These are phyloP conservation scores for Rubroshorea leprosula DNA, from an alignment of 345 rosid species.

Conservation along the genomic window DNA sequence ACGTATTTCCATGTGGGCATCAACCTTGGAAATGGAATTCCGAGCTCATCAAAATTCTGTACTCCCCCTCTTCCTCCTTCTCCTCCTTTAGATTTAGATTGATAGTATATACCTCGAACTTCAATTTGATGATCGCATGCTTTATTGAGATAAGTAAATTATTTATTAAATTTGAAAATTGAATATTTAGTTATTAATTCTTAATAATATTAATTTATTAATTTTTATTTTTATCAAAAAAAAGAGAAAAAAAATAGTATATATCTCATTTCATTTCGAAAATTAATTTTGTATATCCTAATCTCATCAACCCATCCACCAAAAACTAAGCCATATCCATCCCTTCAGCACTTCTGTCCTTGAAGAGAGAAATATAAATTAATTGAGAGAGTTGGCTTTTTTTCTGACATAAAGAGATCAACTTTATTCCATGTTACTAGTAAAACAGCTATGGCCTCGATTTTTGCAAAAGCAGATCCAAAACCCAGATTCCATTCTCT, in stretches of 20 bases:
- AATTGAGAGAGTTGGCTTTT: slow-evolving; percentile 8
- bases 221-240: too few relatives aligned
- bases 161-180: too few relatives aligned
- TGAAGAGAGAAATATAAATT: background rate
- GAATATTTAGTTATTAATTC: too few relatives aligned
- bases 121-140: too few relatives aligned
- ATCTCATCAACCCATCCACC: slow-evolving; percentile 3
- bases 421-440: slow-evolving; percentile 38
- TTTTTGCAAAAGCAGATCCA: slow-evolving; percentile 42
- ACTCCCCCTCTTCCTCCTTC: background rate
- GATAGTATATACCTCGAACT: too few relatives aligned
- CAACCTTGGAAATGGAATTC: slow-evolving; percentile 19
- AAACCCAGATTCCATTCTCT: slow-evolving; percentile 32
- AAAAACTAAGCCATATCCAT: slow-evolving; percentile 21
- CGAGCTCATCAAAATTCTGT: slow-evolving; percentile 16
- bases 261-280: background rate
- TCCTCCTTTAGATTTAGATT: too few relatives aligned
- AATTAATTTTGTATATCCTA: background rate
- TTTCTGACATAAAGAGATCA: slow-evolving; percentile 18
- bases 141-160: too few relatives aligned
- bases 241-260: too few relatives aligned
- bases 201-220: too few relatives aligned
- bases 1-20: slow-evolving; percentile 1
- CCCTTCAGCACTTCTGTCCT: background rate
- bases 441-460: slow-evolving; percentile 23